Percentiles rank a stretch among this genome's conserved stretches.
phyloP scores from a whole-genome alignment of 78 protist species.

The Dictyostelium capitatum region DNA sequence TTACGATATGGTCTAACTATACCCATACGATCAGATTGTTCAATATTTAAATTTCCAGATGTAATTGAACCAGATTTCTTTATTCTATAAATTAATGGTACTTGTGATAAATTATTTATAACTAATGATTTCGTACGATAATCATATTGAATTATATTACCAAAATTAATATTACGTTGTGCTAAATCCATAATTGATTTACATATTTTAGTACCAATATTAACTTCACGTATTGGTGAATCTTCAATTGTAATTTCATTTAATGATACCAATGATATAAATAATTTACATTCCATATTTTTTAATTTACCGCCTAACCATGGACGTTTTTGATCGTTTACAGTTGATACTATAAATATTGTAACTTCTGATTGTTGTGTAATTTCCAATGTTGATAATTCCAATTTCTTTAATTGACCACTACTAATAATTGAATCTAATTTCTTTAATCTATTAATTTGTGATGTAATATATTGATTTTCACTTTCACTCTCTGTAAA shows the following conservation, averaged over 20 bases:
- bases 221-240: conserved; percentile 47
- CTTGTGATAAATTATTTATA: conserved; percentile 76
- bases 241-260: not conserved
- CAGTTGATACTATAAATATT: conserved; percentile 50
- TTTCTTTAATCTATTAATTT: conserved; percentile 59
- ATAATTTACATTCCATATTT: conserved; percentile 76
- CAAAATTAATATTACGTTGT: conserved; percentile 87
- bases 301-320: conserved; percentile 75
- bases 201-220: conserved; percentile 40
- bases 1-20: conserved; percentile 82
- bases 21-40: conserved; percentile 81
- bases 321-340: conserved; percentile 53
- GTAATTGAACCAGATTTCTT: conserved; percentile 77
- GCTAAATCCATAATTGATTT: conserved; percentile 81
- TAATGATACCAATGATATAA: conserved; percentile 19
- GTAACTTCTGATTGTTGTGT: conserved; percentile 56
- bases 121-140: conserved; percentile 66
- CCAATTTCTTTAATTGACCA: conserved; percentile 33
- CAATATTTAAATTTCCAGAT: conserved; percentile 79
- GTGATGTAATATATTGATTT: conserved; percentile 54
- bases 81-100: conserved; percentile 85
- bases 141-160: conserved; percentile 50
- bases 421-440: conserved; percentile 44
- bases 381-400: conserved; percentile 10
- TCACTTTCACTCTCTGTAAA: conserved; percentile 73